A percentile compares a stretch with the other conserved stretches of the same genome.
Evolutionary conservation across 352 stramenopile species (phyloP).

Genomic region (Phytophthora aleatoria): DNA sequence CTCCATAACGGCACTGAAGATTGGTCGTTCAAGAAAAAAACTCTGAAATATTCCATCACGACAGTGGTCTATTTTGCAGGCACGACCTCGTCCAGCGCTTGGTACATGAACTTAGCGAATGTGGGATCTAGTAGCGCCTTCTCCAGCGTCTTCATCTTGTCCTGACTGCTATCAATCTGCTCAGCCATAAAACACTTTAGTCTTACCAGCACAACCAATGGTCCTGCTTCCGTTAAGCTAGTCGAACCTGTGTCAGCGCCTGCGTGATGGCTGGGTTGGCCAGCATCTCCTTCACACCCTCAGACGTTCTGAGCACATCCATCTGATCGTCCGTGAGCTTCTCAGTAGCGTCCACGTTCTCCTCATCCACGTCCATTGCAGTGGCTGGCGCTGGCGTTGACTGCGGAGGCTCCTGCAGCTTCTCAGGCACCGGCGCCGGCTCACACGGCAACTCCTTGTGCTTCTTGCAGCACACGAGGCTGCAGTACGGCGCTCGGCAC

Average conservation of each 20-base stretch:
- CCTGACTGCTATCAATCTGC: constrained; percentile 66
- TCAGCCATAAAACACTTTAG: constrained; percentile 7
- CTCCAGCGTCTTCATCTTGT: constrained; percentile 79
- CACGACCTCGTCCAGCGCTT: constrained; percentile 65
- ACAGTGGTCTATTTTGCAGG: constrained; percentile 25
- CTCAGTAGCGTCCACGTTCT: constrained; percentile 40
- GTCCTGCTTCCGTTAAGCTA: neutral
- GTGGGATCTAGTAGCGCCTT: constrained; percentile 70
- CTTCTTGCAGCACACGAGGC: constrained; percentile 74
- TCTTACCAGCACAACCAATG: neutral
- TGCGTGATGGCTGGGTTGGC: constrained; percentile 52
- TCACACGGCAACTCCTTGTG: constrained; percentile 78
- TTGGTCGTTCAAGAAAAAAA: neutral
- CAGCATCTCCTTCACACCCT: constrained; percentile 46
- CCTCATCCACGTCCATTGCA: constrained; percentile 35
- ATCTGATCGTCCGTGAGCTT: constrained; percentile 67
- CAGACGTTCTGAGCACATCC: constrained; percentile 37
- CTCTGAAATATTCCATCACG: too few species aligned
- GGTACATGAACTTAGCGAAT: constrained; percentile 84
- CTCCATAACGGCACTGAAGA: too few species aligned
- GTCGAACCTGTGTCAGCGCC: constrained; percentile 54
- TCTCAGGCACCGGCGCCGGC: constrained; percentile 14
- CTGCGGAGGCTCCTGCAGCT: constrained; percentile 13
- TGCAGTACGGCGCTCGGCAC: constrained; percentile 78
- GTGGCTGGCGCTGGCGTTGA: constrained; percentile 9